Evolutionary conservation across 1,284 basidiomycete genomes (phyloP).

Genomic region (Apiotrichum akiyoshidainum): DNA sequence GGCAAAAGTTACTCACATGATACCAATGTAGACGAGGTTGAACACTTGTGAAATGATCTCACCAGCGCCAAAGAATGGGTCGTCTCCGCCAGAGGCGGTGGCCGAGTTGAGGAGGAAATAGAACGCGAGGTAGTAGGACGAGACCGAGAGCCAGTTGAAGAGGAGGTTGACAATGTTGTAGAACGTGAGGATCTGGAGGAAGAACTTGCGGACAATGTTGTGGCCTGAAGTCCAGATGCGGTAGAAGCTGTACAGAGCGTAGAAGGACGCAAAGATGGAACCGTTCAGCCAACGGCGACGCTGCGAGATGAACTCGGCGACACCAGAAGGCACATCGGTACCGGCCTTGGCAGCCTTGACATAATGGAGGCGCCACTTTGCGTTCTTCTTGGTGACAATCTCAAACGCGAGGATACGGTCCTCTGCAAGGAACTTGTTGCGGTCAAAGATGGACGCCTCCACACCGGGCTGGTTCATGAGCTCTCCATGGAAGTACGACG

Average conservation of each 20-base stretch:
- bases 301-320: conserved; percentile 85
- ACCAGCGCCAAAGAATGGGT: conserved; percentile 76
- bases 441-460: conserved; percentile 54
- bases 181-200: conserved; percentile 61
- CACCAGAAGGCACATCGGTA: conserved; percentile 72
- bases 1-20: conserved; percentile 53
- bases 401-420: conserved; percentile 48
- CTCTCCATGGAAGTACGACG: conserved; percentile 87
- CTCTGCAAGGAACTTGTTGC: conserved; percentile 85
- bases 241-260: conserved; percentile 78
- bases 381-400: conserved; percentile 47
- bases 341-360: conserved; percentile 86
- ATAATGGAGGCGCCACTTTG: conserved; percentile 68
- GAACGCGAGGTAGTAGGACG: conserved; percentile 54
- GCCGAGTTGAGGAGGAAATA: conserved; percentile 66
- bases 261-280: conserved; percentile 64
- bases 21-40: conserved; percentile 56
- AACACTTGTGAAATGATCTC: conserved; percentile 73
- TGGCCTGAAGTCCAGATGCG: conserved; percentile 89
- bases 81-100: conserved; percentile 52
- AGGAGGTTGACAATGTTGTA: conserved; percentile 45
- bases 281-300: conserved; percentile 88
- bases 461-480: conserved; percentile 61
- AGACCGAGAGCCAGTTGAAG: conserved; percentile 67
- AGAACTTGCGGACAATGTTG: conserved; percentile 74